Evolutionary conservation across 1,284 basidiomycete genomes (phyloP), one percentile per base, ranked within the genome.

Genomic region (Boletus mariae): DNA sequence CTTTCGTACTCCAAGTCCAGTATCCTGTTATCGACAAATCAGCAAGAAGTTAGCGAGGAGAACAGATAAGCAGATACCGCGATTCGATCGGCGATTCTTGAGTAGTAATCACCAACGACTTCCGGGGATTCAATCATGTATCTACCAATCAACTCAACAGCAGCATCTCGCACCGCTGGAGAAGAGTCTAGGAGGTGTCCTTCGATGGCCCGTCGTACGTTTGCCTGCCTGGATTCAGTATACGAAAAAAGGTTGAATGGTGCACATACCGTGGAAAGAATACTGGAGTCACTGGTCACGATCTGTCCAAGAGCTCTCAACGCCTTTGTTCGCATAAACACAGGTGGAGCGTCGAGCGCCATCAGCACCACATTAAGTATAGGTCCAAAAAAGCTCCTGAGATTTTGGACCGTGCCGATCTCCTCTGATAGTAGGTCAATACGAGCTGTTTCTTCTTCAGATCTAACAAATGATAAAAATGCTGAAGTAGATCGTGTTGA

Each of bases 111-210:
- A 3, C 82, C 80, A 0, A 92, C 91, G 26, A 97, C 83, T 53
- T 87, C 83, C 0, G 92, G 90, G 3, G 88, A 86, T 54, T 92
- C 87, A 26, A 95, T 83, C 71, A 98, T 86, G 65, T 98, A 97
- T 72, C 93, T 96, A 28, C 96, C 94, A 54, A 99, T 90, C 46
- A 99, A 76, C 57, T 97, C 94, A 8, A 99, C 90, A 5, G 96
- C 94, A 5, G 93, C 92, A 69, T 99, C 97, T 34, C 96, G 87
- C 17, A 99, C 97, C 26, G 90, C 88, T 1, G 95, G 87, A 0
- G 95, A 98, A 53, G 82, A 87, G 64, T 99, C 96, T 3, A 90
- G 75, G 17, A 99, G 79, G 64, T 96, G 90, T 23, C 83, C 84
- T 70, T 97, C 93, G 58, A 99, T 93, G 0, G 90, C 85, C 41